Conservation (phyloP, 108 stramenopile species). For the Aurantiochytrium sp. region DNA sequence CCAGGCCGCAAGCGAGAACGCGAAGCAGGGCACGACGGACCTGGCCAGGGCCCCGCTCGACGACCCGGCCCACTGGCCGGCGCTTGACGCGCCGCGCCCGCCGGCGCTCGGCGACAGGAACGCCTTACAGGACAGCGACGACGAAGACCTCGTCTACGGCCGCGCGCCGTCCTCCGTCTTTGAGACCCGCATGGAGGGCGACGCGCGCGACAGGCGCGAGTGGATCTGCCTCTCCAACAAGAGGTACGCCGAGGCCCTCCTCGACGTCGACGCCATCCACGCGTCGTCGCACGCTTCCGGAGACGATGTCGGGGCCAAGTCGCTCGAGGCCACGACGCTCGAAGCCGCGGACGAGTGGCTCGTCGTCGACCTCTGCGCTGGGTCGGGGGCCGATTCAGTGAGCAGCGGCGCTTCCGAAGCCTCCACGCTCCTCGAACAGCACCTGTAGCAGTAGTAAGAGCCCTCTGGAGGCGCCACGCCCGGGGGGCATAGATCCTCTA, state of each 20-base stretch:
- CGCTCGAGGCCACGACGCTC: background rate
- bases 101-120: too few species aligned
- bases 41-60: background rate
- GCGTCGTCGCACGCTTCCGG: background rate
- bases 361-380: background rate
- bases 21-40: background rate
- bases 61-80: background rate
- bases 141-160: background rate
- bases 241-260: background rate
- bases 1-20: background rate
- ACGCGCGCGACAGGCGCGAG: background rate
- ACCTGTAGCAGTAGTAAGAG: background rate
- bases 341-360: background rate
- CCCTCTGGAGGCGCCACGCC: too few species aligned
- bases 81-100: background rate
- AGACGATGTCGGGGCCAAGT: background rate
- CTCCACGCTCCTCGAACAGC: background rate
- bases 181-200: background rate
- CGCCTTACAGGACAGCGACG: background rate
- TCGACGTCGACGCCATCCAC: background rate
- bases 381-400: background rate
- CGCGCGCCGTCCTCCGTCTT: background rate
- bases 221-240: slow-evolving; percentile 9
- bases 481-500: too few species aligned
- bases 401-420: background rate